Conservation (phyloP, 164 flowering plant genomes). For the Chimonanthus salicifolius region DNA sequence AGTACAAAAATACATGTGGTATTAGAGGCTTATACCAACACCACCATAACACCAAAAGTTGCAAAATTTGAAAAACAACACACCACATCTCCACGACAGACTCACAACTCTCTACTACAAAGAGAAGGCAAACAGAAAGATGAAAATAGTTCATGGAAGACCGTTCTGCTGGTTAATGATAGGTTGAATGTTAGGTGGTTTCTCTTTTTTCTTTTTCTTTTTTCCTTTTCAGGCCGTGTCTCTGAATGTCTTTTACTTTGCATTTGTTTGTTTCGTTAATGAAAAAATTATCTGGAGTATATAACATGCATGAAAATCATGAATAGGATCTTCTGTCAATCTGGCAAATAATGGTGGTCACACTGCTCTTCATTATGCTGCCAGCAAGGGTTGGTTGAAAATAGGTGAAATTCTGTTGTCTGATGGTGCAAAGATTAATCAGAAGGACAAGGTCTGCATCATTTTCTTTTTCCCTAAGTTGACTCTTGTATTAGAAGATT, state of each 20-base stretch:
- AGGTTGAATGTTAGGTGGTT: neutral
- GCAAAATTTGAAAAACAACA: too few relatives aligned
- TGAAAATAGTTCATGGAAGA: too few relatives aligned
- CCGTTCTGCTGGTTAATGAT: too few relatives aligned
- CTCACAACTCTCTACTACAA: too few relatives aligned
- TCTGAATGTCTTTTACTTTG: too few relatives aligned
- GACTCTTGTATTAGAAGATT: neutral
- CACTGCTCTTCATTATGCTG: slow-evolving; percentile 95
- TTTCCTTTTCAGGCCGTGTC: neutral
- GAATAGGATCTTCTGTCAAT: slow-evolving; percentile 78
- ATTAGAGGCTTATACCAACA: too few relatives aligned
- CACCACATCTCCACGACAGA: too few relatives aligned
- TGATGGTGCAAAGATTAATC: slow-evolving; percentile 69
- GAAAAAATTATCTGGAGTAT: neutral
- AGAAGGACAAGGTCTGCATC: slow-evolving; percentile 62
- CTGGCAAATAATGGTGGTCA: slow-evolving; percentile 85
- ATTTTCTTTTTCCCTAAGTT: neutral
- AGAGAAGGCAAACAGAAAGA: too few relatives aligned
- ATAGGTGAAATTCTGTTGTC: slow-evolving; percentile 68
- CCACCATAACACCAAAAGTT: too few relatives aligned
- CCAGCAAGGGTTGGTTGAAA: slow-evolving; percentile 86
- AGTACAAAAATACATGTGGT: too few relatives aligned
- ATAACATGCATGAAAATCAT: slow-evolving; percentile 5
- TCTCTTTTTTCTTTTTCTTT: neutral
- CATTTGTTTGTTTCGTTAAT: neutral